phyloP scores from a whole-genome alignment of 371 early-diverging fungal species.

The Sanchytrium tribonematis region DNA sequence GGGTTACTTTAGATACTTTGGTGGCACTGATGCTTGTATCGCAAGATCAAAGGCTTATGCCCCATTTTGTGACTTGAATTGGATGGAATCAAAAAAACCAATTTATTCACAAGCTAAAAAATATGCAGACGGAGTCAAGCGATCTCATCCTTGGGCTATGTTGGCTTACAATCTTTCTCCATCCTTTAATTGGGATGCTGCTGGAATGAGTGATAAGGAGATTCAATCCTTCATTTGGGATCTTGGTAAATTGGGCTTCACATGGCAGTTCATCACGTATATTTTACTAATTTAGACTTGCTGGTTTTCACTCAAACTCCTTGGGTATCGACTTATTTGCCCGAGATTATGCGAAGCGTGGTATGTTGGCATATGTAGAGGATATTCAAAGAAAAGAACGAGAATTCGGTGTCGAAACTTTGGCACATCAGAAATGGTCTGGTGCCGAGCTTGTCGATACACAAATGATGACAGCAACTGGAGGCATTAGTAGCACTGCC shows the following conservation, averaged over 20 bases:
- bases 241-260: slow-evolving; percentile 71
- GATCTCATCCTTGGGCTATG: slow-evolving; percentile 23
- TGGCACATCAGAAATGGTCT: slow-evolving; percentile 93
- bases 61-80: slow-evolving; percentile 72
- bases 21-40: slow-evolving; percentile 68
- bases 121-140: slow-evolving; percentile 54
- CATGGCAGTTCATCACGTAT: slow-evolving; percentile 95
- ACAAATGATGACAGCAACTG: slow-evolving; percentile 63
- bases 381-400: slow-evolving; percentile 83
- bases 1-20: slow-evolving; percentile 74
- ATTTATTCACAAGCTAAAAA: slow-evolving; percentile 67
- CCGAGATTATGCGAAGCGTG: slow-evolving; percentile 50
- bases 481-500: slow-evolving; percentile 79
- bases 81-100: slow-evolving; percentile 94
- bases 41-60: slow-evolving; percentile 65
- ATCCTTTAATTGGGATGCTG: slow-evolving; percentile 93
- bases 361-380: slow-evolving; percentile 83
- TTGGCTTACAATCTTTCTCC: slow-evolving; percentile 90
- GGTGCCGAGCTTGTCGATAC: slow-evolving; percentile 82
- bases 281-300: too few species aligned
- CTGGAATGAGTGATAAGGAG: slow-evolving; percentile 66
- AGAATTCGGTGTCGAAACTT: slow-evolving; percentile 58
- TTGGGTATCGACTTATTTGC: slow-evolving; percentile 48
- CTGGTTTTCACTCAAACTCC: slow-evolving; percentile 82
- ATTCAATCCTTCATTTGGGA: slow-evolving; percentile 49